phyloP scores from a whole-genome alignment of 805 yeast species.

The Candida rishiriensis region DNA sequence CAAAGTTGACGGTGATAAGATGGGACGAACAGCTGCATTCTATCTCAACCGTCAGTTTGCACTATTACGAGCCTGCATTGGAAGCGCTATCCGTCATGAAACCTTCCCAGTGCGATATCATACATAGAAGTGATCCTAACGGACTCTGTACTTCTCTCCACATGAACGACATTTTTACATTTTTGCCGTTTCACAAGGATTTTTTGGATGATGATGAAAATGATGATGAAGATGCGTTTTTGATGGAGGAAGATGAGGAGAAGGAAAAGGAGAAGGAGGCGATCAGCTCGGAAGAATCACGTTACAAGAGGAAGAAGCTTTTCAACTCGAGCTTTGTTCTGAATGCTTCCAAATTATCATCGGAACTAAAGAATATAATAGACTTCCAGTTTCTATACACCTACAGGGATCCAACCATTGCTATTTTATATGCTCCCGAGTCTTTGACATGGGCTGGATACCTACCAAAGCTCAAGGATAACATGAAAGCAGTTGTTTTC shows the following conservation, averaged over 20 bases:
- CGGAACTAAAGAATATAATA: constrained; percentile 54
- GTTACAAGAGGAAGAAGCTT: constrained; percentile 22
- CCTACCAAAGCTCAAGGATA: constrained; percentile 57
- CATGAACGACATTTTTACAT: constrained; percentile 64
- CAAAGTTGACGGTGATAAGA: constrained; percentile 70
- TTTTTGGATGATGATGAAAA: constrained; percentile 42
- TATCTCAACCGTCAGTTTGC: constrained; percentile 73
- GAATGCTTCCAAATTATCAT: constrained; percentile 51
- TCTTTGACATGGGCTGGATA: constrained; percentile 73
- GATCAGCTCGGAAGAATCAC: constrained; percentile 1
- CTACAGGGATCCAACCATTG: constrained; percentile 75
- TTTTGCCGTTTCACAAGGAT: constrained; percentile 56
- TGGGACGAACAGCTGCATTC: constrained; percentile 58
- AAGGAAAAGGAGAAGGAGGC: constrained; percentile 3
- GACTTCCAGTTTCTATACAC: constrained; percentile 70
- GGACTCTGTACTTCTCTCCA: constrained; percentile 51
- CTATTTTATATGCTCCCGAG: constrained; percentile 30
- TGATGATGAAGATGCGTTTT: constrained; percentile 29
- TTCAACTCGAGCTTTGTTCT: constrained; percentile 56
- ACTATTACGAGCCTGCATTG: constrained; percentile 75
- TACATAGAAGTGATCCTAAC: constrained; percentile 59
- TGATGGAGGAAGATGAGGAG: constrained; percentile 18
- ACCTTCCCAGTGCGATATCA: constrained; percentile 33
- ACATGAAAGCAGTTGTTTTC: constrained; percentile 53
- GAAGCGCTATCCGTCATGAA: constrained; percentile 44